Evolutionary conservation across 2,329 filamentous ascomycete genomes (phyloP).

Genomic region (Ophiostoma sp.): DNA sequence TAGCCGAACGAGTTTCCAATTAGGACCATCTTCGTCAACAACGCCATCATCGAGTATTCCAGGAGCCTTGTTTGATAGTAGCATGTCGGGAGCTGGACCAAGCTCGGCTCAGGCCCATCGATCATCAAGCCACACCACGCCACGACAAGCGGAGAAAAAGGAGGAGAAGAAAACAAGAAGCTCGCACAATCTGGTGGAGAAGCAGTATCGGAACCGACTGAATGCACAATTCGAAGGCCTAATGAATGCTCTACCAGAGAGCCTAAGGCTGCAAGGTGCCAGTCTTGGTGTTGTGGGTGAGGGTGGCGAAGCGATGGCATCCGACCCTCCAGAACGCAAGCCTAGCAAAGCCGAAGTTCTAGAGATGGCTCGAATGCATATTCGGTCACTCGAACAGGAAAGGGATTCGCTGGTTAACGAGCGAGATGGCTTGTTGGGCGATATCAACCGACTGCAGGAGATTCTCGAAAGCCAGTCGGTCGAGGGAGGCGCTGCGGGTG

Average conservation of each 20-base stretch:
- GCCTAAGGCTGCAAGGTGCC: conserved; percentile 8
- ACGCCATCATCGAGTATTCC: background rate
- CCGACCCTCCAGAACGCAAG: conserved; percentile 3
- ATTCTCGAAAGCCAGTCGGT: background rate
- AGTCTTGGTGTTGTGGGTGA: conserved; percentile 7
- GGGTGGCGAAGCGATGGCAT: background rate
- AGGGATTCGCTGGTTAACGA: conserved; percentile 31
- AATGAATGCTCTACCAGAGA: conserved; percentile 25
- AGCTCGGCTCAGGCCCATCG: background rate
- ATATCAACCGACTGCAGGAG: conserved; percentile 23
- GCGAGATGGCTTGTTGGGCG: conserved; percentile 28
- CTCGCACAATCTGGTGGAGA: conserved; percentile 27
- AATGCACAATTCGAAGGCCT: conserved; percentile 26
- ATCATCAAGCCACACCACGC: background rate
- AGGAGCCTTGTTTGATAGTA: background rate
- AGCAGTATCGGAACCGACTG: conserved; percentile 26
- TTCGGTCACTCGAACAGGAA: conserved; percentile 33
- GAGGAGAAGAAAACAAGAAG: conserved; percentile 19
- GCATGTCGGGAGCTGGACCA: background rate
- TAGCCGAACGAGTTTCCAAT: background rate
- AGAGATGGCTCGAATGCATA: conserved; percentile 35
- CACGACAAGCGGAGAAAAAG: conserved; percentile 27
- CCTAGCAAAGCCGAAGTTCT: conserved; percentile 37
- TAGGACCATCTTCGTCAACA: background rate
- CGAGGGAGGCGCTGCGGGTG: background rate